phyloP scores from a whole-genome alignment of 139 green algal genomes.

The Coccomyxa sp. region DNA sequence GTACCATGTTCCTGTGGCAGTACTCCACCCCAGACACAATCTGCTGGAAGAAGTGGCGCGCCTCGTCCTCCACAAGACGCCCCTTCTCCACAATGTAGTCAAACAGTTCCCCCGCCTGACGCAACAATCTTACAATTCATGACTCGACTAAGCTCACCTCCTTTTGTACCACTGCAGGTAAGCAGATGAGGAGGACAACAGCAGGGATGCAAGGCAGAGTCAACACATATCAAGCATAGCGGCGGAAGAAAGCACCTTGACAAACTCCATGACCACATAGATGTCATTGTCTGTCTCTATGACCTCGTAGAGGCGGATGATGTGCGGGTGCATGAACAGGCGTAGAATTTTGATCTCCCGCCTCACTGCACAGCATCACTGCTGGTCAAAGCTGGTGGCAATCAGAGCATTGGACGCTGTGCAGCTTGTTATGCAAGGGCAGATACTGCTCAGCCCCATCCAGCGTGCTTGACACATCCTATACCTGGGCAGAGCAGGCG shows the following conservation, averaged over 20 bases:
- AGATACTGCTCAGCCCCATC: background rate
- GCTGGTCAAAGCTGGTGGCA: background rate
- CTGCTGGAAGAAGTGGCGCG: slow-evolving; percentile 98
- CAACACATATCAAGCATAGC: background rate
- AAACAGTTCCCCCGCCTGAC: slow-evolving; percentile 96
- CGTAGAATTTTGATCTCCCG: slow-evolving; percentile 96
- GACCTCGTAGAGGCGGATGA: slow-evolving; percentile 98
- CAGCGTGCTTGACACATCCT: background rate
- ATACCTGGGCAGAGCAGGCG: background rate
- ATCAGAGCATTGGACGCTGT: background rate
- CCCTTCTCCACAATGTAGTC: slow-evolving; percentile 99
- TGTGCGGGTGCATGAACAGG: slow-evolving; percentile 99
- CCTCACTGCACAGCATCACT: slow-evolving; percentile 52
- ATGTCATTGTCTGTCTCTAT: slow-evolving; percentile 97
- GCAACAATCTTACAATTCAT: no score
- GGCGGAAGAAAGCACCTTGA: no score
- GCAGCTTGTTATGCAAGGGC: background rate
- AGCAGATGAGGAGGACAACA: background rate
- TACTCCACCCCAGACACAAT: slow-evolving; percentile 96
- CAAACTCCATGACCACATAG: slow-evolving; percentile 99
- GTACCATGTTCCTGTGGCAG: slow-evolving; percentile 97
- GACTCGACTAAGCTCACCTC: no score
- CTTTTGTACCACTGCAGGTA: no score
- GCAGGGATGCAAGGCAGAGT: no score
- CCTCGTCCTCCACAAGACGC: slow-evolving; percentile 93